Evolutionary conservation across 768 basidiomycete species (phyloP).

Genomic region (Collybia sordida): DNA sequence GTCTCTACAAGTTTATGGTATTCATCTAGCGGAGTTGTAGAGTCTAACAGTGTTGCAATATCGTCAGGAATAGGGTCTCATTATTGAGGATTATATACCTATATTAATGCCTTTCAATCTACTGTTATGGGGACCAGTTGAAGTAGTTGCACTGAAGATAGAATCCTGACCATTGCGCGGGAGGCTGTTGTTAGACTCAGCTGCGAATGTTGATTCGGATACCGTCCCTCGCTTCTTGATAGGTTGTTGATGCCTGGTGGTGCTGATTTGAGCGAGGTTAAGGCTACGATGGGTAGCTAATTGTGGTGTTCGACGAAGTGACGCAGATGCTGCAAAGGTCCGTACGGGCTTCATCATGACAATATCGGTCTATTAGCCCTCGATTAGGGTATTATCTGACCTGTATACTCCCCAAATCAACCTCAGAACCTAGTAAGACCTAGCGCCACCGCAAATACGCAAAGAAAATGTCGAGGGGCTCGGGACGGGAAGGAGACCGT

Average conservation of each 20-base stretch:
- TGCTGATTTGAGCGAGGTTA: constrained; percentile 9
- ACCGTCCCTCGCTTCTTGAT: constrained; percentile 22
- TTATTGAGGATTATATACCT: too few species aligned
- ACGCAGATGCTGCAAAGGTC: constrained; percentile 16
- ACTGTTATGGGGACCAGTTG: neutral
- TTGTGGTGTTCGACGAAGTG: constrained; percentile 16
- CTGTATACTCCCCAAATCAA: neutral
- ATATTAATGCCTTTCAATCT: too few species aligned
- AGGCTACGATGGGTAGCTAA: constrained; percentile 12
- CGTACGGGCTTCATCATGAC: constrained; percentile 30
- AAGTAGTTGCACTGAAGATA: constrained; percentile 14
- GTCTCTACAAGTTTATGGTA: constrained; percentile 45
- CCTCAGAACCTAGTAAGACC: constrained; percentile 5
- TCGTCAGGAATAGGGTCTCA: too few species aligned
- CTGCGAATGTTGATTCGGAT: constrained; percentile 35
- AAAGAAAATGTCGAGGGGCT: neutral
- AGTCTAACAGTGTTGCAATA: too few species aligned
- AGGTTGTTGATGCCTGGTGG: constrained; percentile 5
- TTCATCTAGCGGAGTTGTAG: constrained; percentile 39
- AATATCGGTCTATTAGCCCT: too few species aligned
- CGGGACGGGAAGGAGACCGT: constrained; percentile 3
- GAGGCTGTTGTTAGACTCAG: constrained; percentile 21
- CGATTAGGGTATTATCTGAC: too few species aligned
- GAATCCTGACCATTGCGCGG: constrained; percentile 23
- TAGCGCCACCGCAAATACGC: constrained; percentile 23